These are phyloP conservation scores for Boehmeria nivea DNA, from an alignment of 306 rosid species.

Conservation along the genomic window DNA sequence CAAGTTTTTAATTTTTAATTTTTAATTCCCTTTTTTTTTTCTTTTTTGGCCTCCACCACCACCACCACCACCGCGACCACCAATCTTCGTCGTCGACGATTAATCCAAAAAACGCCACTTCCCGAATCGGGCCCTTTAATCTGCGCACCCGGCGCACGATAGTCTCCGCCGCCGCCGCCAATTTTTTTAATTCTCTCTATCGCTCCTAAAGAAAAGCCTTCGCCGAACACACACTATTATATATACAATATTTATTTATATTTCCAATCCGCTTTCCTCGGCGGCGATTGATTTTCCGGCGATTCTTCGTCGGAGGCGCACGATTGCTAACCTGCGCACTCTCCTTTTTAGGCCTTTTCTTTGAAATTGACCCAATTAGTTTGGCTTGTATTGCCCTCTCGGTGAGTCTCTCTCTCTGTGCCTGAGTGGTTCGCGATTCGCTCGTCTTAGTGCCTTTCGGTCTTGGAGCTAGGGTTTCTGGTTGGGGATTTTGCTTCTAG, in stretches of 20 bases:
- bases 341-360: constrained; percentile 1
- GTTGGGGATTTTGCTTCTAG: constrained; percentile 42
- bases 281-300: constrained; percentile 45
- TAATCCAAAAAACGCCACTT: constrained; percentile 12
- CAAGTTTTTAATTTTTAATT: not conserved
- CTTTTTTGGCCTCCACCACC: constrained; percentile 4
- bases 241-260: not conserved
- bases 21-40: not conserved
- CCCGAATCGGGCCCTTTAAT: constrained; percentile 2
- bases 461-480: constrained; percentile 34
- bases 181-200: not conserved
- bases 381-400: constrained; percentile 23
- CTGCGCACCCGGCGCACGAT: constrained; percentile 11
- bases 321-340: constrained; percentile 42
- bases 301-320: constrained; percentile 37
- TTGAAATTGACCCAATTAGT: constrained; percentile 27
- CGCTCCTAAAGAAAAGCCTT: not conserved
- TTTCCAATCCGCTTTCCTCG: not conserved
- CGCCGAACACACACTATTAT: not conserved
- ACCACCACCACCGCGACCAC: not conserved
- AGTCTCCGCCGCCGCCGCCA: constrained; percentile 15
- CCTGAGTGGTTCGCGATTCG: constrained; percentile 28
- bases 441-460: constrained; percentile 31
- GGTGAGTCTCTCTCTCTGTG: constrained; percentile 26
- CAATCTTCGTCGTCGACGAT: constrained; percentile 20